A percentile compares a stretch with the other conserved stretches of the same genome.
Evolutionary conservation across 306 rosid genomes (phyloP).

Genomic region (Ammopiptanthus mongolicus): DNA sequence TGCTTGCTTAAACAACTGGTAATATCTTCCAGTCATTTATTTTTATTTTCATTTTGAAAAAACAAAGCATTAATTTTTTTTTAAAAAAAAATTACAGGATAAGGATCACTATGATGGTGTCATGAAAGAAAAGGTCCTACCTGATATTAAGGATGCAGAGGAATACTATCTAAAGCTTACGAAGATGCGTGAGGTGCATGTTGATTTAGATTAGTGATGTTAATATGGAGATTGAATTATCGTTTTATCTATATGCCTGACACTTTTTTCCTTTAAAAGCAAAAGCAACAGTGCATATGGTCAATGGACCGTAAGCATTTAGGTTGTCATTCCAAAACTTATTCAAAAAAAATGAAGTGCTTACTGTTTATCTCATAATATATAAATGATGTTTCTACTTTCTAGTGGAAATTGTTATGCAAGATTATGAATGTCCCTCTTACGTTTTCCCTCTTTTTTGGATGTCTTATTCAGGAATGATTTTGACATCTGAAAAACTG

Average conservation of each 20-base stretch:
- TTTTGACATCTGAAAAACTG: background rate
- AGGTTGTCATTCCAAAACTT: background rate
- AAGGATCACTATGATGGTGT: slow-evolving; percentile 60
- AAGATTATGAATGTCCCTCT: background rate
- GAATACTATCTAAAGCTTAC: slow-evolving; percentile 37
- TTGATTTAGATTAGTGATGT: slow-evolving; percentile 12
- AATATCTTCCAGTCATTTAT: background rate
- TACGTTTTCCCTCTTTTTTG: background rate
- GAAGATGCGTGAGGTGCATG: slow-evolving; percentile 50
- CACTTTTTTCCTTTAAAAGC: background rate
- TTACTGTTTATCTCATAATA: background rate
- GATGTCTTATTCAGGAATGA: background rate
- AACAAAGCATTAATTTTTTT: background rate
- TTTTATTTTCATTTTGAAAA: background rate
- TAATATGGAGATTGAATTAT: slow-evolving; percentile 6
- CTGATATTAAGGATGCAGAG: slow-evolving; percentile 58
- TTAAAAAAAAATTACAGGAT: slow-evolving; percentile 30
- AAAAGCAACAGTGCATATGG: background rate
- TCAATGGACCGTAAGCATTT: background rate
- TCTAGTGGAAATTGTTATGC: background rate
- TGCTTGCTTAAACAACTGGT: slow-evolving; percentile 4
- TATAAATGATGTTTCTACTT: background rate
- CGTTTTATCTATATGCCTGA: background rate
- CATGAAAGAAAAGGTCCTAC: slow-evolving; percentile 61
- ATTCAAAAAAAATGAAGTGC: background rate